A percentile compares a stretch with the other conserved stretches of the same genome.
Conservation (phyloP, 257 asterid genomes). For the Solanum pimpinellifolium region DNA sequence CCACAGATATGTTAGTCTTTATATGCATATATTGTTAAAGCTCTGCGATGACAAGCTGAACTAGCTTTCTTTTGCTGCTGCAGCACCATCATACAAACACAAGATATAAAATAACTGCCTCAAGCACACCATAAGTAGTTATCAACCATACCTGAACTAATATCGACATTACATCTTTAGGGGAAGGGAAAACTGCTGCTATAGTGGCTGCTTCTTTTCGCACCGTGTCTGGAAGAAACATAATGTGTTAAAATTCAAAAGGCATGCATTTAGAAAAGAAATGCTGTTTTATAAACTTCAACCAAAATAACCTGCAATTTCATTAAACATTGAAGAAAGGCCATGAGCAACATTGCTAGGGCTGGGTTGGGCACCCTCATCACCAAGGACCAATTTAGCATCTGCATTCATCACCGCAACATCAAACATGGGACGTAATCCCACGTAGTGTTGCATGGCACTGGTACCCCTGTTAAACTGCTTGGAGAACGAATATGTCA, state of each 20-base stretch:
- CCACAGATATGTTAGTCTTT: not conserved
- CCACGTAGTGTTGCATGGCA: conserved; percentile 99
- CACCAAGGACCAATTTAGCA: conserved; percentile 78
- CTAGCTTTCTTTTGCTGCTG: not conserved
- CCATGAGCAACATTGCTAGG: conserved; percentile 89
- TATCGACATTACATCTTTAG: conserved; percentile 95
- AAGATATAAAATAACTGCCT: not conserved
- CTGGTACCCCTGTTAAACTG: conserved; percentile 99
- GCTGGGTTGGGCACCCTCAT: conserved; percentile 73
- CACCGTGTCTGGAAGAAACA: conserved; percentile 60
- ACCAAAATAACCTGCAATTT: conserved; percentile 62
- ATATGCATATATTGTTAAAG: not conserved
- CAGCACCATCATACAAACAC: not conserved
- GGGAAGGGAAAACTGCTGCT: conserved; percentile 91
- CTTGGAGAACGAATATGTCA: conserved; percentile 19
- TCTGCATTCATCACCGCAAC: conserved; percentile 90
- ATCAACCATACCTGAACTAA: conserved; percentile 69
- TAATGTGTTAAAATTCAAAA: not conserved
- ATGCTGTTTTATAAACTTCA: conserved; percentile 2
- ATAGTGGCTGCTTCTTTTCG: conserved; percentile 96
- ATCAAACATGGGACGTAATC: conserved; percentile 97
- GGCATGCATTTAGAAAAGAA: not conserved
- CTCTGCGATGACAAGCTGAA: not conserved
- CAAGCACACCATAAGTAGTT: conserved; percentile 3
- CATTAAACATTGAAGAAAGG: conserved; percentile 76